phyloP scores from a whole-genome alignment of 371 early-diverging fungal genomes.

The Phascolomyces articulosus region DNA sequence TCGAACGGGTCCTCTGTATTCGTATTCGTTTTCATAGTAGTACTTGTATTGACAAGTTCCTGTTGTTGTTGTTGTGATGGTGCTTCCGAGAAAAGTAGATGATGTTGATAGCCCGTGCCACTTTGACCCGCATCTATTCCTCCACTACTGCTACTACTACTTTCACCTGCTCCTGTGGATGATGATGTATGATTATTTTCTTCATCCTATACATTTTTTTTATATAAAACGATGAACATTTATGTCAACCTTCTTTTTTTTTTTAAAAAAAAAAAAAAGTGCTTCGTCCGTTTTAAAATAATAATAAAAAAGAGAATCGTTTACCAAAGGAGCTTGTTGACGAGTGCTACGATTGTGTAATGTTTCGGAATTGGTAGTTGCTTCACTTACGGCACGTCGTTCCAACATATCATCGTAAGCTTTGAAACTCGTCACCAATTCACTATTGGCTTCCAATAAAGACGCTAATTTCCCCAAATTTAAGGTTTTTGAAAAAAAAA shows the following conservation, averaged over 20 bases:
- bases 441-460: constrained; percentile 47
- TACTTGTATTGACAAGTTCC: background rate
- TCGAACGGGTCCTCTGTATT: constrained; percentile 41
- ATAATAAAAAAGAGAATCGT: background rate
- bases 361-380: constrained; percentile 38
- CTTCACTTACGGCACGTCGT: constrained; percentile 36
- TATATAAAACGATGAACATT: too few relatives aligned
- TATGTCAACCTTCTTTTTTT: too few relatives aligned
- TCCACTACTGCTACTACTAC: constrained; percentile 2
- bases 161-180: background rate
- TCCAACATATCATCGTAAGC: constrained; percentile 58
- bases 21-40: too few relatives aligned
- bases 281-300: constrained; percentile 7
- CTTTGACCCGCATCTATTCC: background rate
- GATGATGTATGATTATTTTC: too few relatives aligned
- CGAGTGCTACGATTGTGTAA: constrained; percentile 37
- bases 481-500: constrained; percentile 17
- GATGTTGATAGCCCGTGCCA: background rate
- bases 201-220: too few relatives aligned
- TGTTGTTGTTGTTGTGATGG: constrained; percentile 10
- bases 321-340: constrained; percentile 12
- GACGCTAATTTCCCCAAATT: constrained; percentile 30
- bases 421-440: constrained; percentile 45
- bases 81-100: background rate
- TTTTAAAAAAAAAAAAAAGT: too few relatives aligned